Evolutionary conservation across 2,329 filamentous ascomycete species (phyloP).

Genomic region (Ophiostoma ips): DNA sequence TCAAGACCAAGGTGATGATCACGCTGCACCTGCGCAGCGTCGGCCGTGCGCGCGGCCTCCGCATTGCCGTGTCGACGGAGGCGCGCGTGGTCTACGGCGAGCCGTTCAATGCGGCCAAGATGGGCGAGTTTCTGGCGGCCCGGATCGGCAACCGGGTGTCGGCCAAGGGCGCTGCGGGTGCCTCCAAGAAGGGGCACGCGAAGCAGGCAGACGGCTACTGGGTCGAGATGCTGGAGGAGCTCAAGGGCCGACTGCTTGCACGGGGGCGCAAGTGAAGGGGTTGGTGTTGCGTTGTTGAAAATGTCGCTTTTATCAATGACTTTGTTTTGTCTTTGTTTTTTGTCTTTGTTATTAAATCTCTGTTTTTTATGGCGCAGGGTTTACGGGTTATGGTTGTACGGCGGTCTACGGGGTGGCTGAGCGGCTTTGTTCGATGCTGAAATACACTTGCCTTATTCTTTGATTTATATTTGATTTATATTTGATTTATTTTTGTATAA

Average conservation of each 20-base stretch:
- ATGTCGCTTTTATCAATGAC: too few species aligned
- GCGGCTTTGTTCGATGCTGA: too few species aligned
- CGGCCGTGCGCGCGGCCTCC: neutral
- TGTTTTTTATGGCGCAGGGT: too few species aligned
- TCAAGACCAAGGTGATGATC: slow-evolving; percentile 57
- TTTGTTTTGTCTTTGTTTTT: slow-evolving; percentile 2
- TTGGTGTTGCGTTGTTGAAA: neutral
- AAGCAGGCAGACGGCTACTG: slow-evolving; percentile 24
- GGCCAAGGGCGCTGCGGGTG: slow-evolving; percentile 6
- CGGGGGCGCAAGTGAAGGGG: slow-evolving; percentile 34
- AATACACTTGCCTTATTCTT: too few species aligned
- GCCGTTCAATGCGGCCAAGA: slow-evolving; percentile 59
- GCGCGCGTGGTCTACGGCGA: slow-evolving; percentile 64
- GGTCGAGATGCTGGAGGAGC: slow-evolving; percentile 41
- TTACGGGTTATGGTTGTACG: too few species aligned
- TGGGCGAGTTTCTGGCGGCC: slow-evolving; percentile 54
- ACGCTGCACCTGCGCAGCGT: slow-evolving; percentile 34
- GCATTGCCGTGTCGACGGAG: slow-evolving; percentile 37
- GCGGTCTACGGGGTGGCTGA: too few species aligned
- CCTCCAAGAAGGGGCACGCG: slow-evolving; percentile 19
- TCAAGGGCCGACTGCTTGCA: slow-evolving; percentile 40
- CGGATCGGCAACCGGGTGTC: slow-evolving; percentile 31
- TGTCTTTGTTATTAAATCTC: neutral
- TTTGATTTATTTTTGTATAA: neutral
- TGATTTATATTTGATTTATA: neutral